Evolutionary conservation across 2,329 filamentous ascomycete genomes (phyloP).

Genomic region (Arthrobotrys conoides): DNA sequence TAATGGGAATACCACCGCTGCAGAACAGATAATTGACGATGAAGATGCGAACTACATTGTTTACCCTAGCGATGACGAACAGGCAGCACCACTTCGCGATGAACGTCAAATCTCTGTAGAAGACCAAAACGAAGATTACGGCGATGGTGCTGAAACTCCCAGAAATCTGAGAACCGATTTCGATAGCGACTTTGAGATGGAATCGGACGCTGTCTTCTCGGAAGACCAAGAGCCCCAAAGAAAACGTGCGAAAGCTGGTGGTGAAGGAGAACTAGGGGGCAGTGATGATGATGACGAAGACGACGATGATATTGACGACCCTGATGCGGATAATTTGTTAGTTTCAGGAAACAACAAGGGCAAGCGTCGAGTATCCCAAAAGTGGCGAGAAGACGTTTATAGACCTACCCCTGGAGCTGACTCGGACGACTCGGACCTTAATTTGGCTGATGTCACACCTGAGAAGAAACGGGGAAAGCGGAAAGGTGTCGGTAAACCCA

Average conservation of each 20-base stretch:
- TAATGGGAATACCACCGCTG: conserved; percentile 7
- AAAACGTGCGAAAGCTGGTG: conserved; percentile 64
- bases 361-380: conserved; percentile 64
- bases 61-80: conserved; percentile 56
- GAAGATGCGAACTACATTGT: conserved; percentile 56
- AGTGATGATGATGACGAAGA: conserved; percentile 56
- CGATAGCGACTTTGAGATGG: conserved; percentile 63
- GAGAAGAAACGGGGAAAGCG: conserved; percentile 44
- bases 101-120: background rate
- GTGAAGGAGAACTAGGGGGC: conserved; percentile 59
- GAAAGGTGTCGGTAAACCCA: conserved; percentile 33
- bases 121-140: conserved; percentile 66
- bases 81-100: background rate
- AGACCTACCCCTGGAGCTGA: conserved; percentile 61
- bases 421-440: conserved; percentile 62
- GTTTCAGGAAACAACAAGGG: conserved; percentile 65
- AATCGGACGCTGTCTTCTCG: conserved; percentile 63
- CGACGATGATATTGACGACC: conserved; percentile 52
- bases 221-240: conserved; percentile 65
- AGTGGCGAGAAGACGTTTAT: conserved; percentile 62
- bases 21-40: conserved; percentile 15
- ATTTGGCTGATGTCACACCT: conserved; percentile 63
- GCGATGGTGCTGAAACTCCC: conserved; percentile 62
- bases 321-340: conserved; percentile 28
- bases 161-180: conserved; percentile 64